phyloP scores from a whole-genome alignment of 2,329 filamentous ascomycete genomes.

The Thermoascus crustaceus region DNA sequence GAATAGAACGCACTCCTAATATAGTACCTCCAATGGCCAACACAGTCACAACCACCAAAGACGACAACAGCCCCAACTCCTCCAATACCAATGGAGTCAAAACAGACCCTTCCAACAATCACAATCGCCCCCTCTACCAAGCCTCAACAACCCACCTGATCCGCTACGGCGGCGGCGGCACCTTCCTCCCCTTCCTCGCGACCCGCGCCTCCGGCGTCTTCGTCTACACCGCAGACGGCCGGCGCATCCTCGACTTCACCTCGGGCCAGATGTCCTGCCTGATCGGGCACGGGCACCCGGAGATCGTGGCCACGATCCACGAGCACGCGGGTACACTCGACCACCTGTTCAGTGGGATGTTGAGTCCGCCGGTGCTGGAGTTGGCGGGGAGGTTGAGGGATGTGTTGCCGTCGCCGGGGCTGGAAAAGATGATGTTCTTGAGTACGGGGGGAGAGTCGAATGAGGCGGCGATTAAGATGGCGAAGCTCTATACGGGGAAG shows the following conservation, averaged over 20 bases:
- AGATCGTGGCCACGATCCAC: constrained; percentile 48
- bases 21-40: too few relatives aligned
- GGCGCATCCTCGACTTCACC: constrained; percentile 50
- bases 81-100: too few relatives aligned
- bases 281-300: constrained; percentile 50
- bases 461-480: constrained; percentile 57
- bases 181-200: constrained; percentile 34
- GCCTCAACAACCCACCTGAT: constrained; percentile 15
- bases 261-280: constrained; percentile 55
- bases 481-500: constrained; percentile 56
- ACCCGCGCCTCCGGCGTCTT: constrained; percentile 38
- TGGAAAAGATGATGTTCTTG: constrained; percentile 52
- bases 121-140: too few relatives aligned
- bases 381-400: constrained; percentile 45
- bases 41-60: too few relatives aligned
- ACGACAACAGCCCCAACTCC: too few relatives aligned
- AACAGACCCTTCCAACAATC: too few relatives aligned
- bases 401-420: constrained; percentile 37
- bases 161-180: constrained; percentile 15
- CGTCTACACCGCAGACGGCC: constrained; percentile 38
- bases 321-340: constrained; percentile 46
- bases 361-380: constrained; percentile 50
- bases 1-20: too few relatives aligned
- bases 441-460: constrained; percentile 51
- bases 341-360: constrained; percentile 53